Evolutionary conservation across 805 yeast genomes (phyloP).

Genomic region (Myxozyma nipponensis): DNA sequence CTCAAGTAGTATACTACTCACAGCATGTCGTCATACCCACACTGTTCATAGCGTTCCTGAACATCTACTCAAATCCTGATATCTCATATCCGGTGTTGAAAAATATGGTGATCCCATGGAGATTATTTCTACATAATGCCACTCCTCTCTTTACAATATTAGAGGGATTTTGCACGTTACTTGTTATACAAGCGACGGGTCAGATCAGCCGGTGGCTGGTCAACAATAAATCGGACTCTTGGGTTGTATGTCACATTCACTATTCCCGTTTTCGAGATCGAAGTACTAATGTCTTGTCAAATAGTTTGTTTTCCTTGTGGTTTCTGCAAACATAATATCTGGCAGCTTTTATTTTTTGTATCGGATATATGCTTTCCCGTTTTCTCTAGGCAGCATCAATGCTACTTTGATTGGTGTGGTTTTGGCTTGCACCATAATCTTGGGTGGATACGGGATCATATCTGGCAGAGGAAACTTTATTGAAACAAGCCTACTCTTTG

Average conservation of each 20-base stretch:
- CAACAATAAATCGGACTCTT: slow-evolving; percentile 48
- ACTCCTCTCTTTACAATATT: slow-evolving; percentile 85
- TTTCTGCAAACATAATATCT: slow-evolving; percentile 72
- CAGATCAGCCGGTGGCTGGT: slow-evolving; percentile 72
- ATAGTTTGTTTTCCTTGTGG: slow-evolving; percentile 58
- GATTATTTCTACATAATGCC: slow-evolving; percentile 62
- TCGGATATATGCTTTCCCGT: slow-evolving; percentile 73
- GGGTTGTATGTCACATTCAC: slow-evolving; percentile 45
- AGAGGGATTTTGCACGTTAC: slow-evolving; percentile 89
- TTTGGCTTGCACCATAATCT: slow-evolving; percentile 65
- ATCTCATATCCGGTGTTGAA: slow-evolving; percentile 34
- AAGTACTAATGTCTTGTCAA: background rate
- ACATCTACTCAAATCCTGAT: slow-evolving; percentile 33
- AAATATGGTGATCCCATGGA: slow-evolving; percentile 62
- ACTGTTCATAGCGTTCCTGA: slow-evolving; percentile 55
- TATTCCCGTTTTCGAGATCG: background rate
- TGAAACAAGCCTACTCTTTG: slow-evolving; percentile 80
- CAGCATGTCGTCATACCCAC: slow-evolving; percentile 85
- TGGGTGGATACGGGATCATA: slow-evolving; percentile 80
- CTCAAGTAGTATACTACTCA: slow-evolving; percentile 55
- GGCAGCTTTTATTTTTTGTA: slow-evolving; percentile 73
- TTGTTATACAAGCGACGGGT: slow-evolving; percentile 90
- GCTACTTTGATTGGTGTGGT: slow-evolving; percentile 86
- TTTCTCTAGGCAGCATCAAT: slow-evolving; percentile 59
- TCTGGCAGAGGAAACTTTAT: slow-evolving; percentile 84